These are phyloP conservation scores for Skeletonema menzelii DNA, from an alignment of 108 stramenopile species.

Conservation along the genomic window DNA sequence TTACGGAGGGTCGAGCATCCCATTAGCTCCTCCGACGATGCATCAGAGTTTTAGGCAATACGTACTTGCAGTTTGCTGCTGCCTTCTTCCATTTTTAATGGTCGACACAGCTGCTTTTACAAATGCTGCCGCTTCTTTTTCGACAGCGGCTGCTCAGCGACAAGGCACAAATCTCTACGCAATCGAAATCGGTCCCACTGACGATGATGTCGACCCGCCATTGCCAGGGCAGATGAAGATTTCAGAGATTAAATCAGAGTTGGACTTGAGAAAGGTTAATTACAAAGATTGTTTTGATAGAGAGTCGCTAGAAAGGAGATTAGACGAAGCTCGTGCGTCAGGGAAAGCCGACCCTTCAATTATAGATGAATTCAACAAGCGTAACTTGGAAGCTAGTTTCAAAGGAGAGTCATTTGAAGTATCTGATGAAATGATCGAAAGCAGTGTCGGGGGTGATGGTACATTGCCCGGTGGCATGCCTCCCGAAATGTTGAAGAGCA, in stretches of 20 bases:
- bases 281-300: constrained; percentile 73
- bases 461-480: constrained; percentile 64
- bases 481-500: constrained; percentile 50
- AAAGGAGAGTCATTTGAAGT: constrained; percentile 43
- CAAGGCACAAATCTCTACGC: no score
- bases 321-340: constrained; percentile 44
- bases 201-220: constrained; percentile 46
- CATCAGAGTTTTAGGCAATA: background rate
- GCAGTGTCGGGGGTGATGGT: constrained; percentile 48
- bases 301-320: constrained; percentile 48
- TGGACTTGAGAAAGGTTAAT: constrained; percentile 47
- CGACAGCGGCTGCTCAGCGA: no score
- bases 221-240: constrained; percentile 64
- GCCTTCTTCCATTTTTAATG: background rate
- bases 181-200: constrained; percentile 27
- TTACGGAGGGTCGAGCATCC: no score
- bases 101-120: background rate
- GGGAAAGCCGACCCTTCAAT: constrained; percentile 61
- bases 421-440: constrained; percentile 47
- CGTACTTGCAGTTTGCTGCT: background rate
- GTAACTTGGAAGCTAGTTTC: constrained; percentile 36
- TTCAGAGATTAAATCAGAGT: constrained; percentile 66
- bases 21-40: no score
- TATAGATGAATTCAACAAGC: constrained; percentile 56
- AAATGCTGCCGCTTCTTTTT: no score